A percentile compares a stretch with the other conserved stretches of the same genome.
phyloP scores from a whole-genome alignment of 1,139 yeast species.

The Saccharomyces hybrid region DNA sequence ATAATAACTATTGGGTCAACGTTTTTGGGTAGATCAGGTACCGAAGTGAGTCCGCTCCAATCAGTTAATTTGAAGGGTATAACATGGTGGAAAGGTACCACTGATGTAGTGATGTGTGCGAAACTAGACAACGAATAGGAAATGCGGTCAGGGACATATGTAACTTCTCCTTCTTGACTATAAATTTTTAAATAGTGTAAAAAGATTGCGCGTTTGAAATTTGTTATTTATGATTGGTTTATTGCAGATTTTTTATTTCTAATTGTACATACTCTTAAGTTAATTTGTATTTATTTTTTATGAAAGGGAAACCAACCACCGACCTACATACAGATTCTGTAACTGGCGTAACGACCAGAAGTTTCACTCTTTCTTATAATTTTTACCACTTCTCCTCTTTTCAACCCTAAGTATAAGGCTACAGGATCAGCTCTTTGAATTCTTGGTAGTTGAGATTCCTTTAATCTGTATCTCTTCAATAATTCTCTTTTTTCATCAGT shows the following conservation, averaged over 20 bases:
- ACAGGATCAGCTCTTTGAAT: conserved; percentile 98
- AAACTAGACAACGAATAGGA: conserved; percentile 5
- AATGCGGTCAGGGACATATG: not conserved
- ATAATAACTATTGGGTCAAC: conserved; percentile 81
- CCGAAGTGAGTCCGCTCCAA: conserved; percentile 53
- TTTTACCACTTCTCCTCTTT: conserved; percentile 95
- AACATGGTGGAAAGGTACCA: conserved; percentile 75
- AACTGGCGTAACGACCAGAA: conserved; percentile 96
- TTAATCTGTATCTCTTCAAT: conserved; percentile 82
- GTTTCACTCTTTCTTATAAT: conserved; percentile 95
- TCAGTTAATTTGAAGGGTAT: conserved; percentile 40
- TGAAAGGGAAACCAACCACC: not conserved
- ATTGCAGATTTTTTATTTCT: not conserved
- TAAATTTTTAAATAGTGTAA: not conserved
- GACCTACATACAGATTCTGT: conserved; percentile 82
- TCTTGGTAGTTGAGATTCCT: conserved; percentile 94
- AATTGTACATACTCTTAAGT: not conserved
- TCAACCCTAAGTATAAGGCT: conserved; percentile 88
- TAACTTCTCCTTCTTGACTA: not conserved
- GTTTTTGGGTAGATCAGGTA: conserved; percentile 67
- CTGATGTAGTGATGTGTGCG: conserved; percentile 58
- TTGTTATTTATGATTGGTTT: not conserved
- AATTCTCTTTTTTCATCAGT: conserved; percentile 81
- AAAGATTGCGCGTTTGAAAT: not conserved
- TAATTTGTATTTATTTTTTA: conserved; percentile 3